Evolutionary conservation across 1,284 basidiomycete species (phyloP), one percentile per base, ranked within the genome.

Genomic region (Malassezia nana): DNA sequence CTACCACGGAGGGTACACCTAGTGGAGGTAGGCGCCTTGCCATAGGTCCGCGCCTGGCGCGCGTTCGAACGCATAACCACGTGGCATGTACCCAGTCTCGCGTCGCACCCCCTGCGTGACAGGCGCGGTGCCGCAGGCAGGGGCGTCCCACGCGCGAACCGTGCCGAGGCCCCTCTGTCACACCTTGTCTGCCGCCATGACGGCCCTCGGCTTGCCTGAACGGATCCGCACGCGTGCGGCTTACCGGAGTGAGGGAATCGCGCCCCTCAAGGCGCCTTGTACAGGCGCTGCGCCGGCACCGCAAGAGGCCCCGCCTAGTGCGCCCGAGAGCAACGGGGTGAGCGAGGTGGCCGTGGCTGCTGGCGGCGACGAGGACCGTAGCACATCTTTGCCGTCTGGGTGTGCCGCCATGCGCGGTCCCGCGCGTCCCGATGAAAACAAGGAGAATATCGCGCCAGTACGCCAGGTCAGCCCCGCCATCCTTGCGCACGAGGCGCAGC

Each of bases 371-470:
- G 43, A n/a, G 24, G 45, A 18, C 32, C 50, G 2, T n/a, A 13
- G 12, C 54, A 65, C 22, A 31, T 62, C 13, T 62, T 24, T 28
- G 15, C 40, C 40, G 10, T 24, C 24, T 10, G 22, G 24, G 4
- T 42, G 40, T 28, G 40, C 40, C 22, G 22, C 40, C 12, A 15
- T 28, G 40, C 13, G 39, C 47, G 6, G 31, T 35, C 7, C 31
- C 44, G 3, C 57, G 55, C 31, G 53, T 46, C 25, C 50, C 7
- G 69, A 73, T 48, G 70, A 73, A 47, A 62, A 73, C 61, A 73
- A 73, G 55, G 70, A 73, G 33, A 73, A 73, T 42, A 59, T 73
- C 10, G 67, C 70, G 12, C 70, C 70, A 15, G 55, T 69, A 46
- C 63, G 66, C 38, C 56, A 56, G 30, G 41, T 57, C 15, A 59